Conservation (phyloP, 139 green algal genomes). For the Volvox africanus region DNA sequence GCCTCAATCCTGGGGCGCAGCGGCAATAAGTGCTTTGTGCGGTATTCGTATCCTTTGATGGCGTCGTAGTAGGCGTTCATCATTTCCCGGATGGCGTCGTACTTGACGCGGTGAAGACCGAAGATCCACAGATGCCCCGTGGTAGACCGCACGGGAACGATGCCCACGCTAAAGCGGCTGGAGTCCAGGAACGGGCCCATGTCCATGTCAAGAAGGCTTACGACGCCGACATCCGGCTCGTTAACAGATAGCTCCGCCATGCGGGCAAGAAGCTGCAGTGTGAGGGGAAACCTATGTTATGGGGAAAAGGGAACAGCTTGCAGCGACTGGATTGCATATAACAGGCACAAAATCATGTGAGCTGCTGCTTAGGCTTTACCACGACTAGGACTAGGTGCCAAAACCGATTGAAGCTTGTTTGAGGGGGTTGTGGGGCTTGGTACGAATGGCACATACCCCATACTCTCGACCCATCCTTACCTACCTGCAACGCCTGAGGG, state of each 20-base stretch:
- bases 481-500: not conserved
- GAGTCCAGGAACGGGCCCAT: not conserved
- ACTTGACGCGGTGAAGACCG: not conserved
- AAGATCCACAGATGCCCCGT: slow-evolving; percentile 13
- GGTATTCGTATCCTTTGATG: slow-evolving; percentile 22
- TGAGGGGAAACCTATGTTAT: not conserved
- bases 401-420: too few relatives aligned
- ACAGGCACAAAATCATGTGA: too few relatives aligned
- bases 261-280: not conserved
- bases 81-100: not conserved
- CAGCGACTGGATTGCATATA: too few relatives aligned
- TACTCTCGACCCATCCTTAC: not conserved
- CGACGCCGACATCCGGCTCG: not conserved
- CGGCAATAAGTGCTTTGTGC: not conserved
- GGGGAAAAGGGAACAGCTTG: too few relatives aligned
- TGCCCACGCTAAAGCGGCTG: not conserved
- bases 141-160: not conserved
- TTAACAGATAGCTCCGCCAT: not conserved
- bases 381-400: too few relatives aligned
- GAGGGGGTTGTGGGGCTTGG: too few relatives aligned
- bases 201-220: not conserved
- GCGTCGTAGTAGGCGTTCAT: not conserved
- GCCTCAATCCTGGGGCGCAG: not conserved
- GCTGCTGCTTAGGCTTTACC: too few relatives aligned
- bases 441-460: too few relatives aligned